A percentile compares a stretch with the other conserved stretches of the same genome.
Evolutionary conservation across 2,329 filamentous ascomycete species (phyloP).

Genomic region (Lecanicillium sp.): DNA sequence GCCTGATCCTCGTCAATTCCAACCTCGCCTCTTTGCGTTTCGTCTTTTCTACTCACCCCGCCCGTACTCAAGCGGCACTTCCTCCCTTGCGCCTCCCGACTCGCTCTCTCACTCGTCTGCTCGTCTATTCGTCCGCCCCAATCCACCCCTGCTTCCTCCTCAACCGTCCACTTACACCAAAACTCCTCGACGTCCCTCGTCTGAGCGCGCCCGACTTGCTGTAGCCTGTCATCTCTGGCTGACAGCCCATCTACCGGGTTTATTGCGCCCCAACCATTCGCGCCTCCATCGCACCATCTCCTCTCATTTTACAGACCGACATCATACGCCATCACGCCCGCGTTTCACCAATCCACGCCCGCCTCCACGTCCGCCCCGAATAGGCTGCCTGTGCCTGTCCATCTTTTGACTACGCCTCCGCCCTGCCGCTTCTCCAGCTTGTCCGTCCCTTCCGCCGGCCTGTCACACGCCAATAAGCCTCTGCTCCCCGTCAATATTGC

Average conservation of each 20-base stretch:
- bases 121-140: not conserved
- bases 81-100: not conserved
- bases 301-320: not conserved
- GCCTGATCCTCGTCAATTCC: not conserved
- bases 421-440: not conserved
- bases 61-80: too few relatives aligned
- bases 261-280: too few relatives aligned
- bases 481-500: too few relatives aligned
- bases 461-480: too few relatives aligned
- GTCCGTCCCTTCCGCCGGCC: too few relatives aligned
- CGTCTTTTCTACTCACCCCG: too few relatives aligned
- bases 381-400: not conserved
- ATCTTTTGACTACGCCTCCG: not conserved
- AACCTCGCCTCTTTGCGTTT: not conserved
- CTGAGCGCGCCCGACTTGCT: not conserved
- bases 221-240: too few relatives aligned
- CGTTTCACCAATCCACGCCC: slow-evolving; percentile 5
- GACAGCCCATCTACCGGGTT: too few relatives aligned
- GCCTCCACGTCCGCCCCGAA: not conserved
- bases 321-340: too few relatives aligned
- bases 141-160: not conserved
- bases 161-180: not conserved
- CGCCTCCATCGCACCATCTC: slow-evolving; percentile 3
- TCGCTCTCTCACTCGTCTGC: not conserved
- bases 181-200: slow-evolving; percentile 6